Conservation (phyloP, 2,329 filamentous ascomycete species). For the Colletotrichum neosansevieriae region DNA sequence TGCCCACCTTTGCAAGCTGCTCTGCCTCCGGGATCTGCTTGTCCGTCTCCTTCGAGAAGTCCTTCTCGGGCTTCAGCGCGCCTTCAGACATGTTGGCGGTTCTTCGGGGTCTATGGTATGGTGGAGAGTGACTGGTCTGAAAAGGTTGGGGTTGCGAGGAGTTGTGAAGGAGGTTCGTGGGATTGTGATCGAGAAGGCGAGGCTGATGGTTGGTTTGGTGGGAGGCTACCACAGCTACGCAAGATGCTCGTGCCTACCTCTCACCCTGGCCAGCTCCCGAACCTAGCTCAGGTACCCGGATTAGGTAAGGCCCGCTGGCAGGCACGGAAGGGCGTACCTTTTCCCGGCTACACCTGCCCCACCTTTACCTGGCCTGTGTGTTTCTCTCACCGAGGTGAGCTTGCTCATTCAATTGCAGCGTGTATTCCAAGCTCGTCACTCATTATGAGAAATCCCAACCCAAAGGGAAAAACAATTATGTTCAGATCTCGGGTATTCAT, state of each 20-base stretch:
- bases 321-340: slow-evolving; percentile 35
- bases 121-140: neutral
- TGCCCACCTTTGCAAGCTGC: slow-evolving; percentile 82
- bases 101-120: neutral
- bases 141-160: neutral
- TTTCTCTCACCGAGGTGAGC: too few species aligned
- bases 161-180: neutral
- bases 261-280: slow-evolving; percentile 35
- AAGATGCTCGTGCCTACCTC: slow-evolving; percentile 41
- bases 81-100: slow-evolving; percentile 80
- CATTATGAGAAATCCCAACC: too few species aligned
- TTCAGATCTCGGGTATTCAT: too few species aligned
- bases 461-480: too few species aligned
- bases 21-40: slow-evolving; percentile 91
- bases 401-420: neutral
- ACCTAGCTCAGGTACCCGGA: slow-evolving; percentile 33
- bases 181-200: slow-evolving; percentile 24
- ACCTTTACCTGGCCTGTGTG: neutral
- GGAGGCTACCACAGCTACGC: slow-evolving; percentile 41
- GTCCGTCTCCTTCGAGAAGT: slow-evolving; percentile 97
- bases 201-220: slow-evolving; percentile 37
- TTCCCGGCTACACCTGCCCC: slow-evolving; percentile 24
- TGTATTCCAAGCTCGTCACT: too few species aligned
- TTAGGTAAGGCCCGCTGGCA: slow-evolving; percentile 38
- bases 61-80: slow-evolving; percentile 94